These are phyloP conservation scores for Hericium alpestre DNA, from an alignment of 768 basidiomycete genomes.

Conservation along the genomic window DNA sequence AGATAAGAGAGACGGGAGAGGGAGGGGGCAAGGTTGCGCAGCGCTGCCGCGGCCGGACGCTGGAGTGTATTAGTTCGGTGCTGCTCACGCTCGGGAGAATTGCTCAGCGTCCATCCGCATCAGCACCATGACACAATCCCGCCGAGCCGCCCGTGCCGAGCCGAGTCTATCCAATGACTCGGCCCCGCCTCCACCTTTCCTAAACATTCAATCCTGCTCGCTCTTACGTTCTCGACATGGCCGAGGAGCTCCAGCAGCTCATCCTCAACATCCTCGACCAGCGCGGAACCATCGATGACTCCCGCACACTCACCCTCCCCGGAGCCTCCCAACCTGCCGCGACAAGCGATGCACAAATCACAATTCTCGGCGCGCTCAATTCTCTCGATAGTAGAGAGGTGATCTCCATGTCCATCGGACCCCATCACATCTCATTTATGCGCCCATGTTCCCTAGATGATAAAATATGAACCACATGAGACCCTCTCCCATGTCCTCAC, in stretches of 20 bases:
- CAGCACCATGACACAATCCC: neutral
- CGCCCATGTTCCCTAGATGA: constrained; percentile 46
- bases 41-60: neutral
- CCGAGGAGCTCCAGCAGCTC: constrained; percentile 72
- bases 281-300: constrained; percentile 49
- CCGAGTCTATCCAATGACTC: neutral
- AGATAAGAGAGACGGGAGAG: neutral
- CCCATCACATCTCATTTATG: constrained; percentile 7
- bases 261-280: constrained; percentile 63
- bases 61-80: neutral
- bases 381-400: constrained; percentile 39
- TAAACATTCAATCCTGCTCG: neutral
- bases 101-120: neutral
- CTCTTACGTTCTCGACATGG: constrained; percentile 34
- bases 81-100: neutral
- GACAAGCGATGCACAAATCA: constrained; percentile 70
- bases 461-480: constrained; percentile 71
- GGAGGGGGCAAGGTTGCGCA: neutral
- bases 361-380: constrained; percentile 84
- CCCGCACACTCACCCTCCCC: constrained; percentile 57
- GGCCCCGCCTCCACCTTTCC: neutral
- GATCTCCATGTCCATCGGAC: neutral
- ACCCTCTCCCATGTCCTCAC: constrained; percentile 64
- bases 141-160: neutral
- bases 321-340: constrained; percentile 46